These are phyloP conservation scores for Cephalotrichum gorgonifer DNA, from an alignment of 2,329 filamentous ascomycete species.

Conservation along the genomic window DNA sequence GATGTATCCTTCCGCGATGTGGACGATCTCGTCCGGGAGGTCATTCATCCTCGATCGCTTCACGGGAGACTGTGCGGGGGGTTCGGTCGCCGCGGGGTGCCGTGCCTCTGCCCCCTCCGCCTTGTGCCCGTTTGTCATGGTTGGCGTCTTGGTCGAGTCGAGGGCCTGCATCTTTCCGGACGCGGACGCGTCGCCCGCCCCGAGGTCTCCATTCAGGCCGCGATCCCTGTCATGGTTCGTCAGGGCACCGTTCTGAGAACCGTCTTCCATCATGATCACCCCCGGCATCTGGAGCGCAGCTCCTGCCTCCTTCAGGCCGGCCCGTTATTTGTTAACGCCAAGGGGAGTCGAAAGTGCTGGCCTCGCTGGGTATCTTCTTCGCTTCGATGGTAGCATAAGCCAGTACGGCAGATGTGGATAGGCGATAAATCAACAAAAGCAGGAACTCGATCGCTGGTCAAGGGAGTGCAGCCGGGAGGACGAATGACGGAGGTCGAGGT, in stretches of 20 bases:
- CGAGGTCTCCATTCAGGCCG: constrained; percentile 33
- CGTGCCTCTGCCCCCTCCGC: constrained; percentile 9
- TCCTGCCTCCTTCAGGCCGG: not conserved
- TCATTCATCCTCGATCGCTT: constrained; percentile 39
- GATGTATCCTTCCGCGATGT: constrained; percentile 68
- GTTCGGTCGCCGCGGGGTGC: constrained; percentile 6
- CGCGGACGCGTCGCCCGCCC: constrained; percentile 19
- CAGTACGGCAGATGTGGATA: not conserved
- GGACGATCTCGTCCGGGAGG: constrained; percentile 50
- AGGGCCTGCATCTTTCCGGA: constrained; percentile 19
- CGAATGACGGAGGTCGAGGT: too few species aligned
- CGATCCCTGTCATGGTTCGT: constrained; percentile 45
- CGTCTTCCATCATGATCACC: constrained; percentile 44
- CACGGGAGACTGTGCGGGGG: constrained; percentile 10
- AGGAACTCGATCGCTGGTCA: not conserved
- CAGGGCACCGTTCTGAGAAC: constrained; percentile 39
- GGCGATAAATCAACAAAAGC: not conserved
- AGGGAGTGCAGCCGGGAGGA: too few species aligned
- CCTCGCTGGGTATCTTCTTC: not conserved
- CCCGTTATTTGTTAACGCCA: not conserved
- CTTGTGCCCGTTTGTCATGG: constrained; percentile 2
- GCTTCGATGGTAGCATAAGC: not conserved
- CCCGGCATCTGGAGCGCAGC: constrained; percentile 34
- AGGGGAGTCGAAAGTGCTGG: not conserved
- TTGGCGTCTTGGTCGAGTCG: constrained; percentile 5